Base-by-base conservation (phyloP, 768 basidiomycete genomes). In the Xerocomellus amylosporus region DNA sequence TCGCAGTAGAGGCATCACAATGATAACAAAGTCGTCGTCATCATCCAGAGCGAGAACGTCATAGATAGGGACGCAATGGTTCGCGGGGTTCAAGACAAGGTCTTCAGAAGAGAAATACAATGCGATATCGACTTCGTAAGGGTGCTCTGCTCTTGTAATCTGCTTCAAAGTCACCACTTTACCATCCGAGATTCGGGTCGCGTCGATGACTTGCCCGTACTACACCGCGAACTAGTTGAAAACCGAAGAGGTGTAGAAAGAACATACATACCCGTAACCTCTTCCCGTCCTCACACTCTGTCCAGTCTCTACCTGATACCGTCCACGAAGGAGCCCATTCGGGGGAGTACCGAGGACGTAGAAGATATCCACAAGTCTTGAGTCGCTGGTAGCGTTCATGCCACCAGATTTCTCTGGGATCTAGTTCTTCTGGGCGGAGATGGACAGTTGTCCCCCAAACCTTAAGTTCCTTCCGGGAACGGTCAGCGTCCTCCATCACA, bases 1-100 rank as follows among this genome's bases (percentile, higher is more conserved):
- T 2, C 63, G 58, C 6, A 71, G 53, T 3, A 66, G 53, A 2
- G 72, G 72, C 69, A 73, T 70, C 0, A 66, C 72, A 0, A 73
- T 50, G 15, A 71, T 61, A 0, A 50, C n/a, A 1, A 5, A 43
- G 1, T 67, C 54, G 0, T 56, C 46, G 1, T 63, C 61, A 4
- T n/a, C 38, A 0, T 64, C 57, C 8, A 54, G 13, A 0, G 14
- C 0, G 1, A 66, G 5, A 1, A 67, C 58, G 0, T 69, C 64
- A 4, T 64, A 54, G 7, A 70, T 8, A 5, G 68, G 69, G 8
- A 70, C 59, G 19, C 66, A 68, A 12, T 72, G 66, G 20, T 71
- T 68, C 4, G 22, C 46, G 14, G 64, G 53, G 3, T 60, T 28
- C 1, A 50, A 26, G 2, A 24, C 37, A 12, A 61, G 47, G 1